These are phyloP conservation scores for Bullera alba DNA, from an alignment of 768 basidiomycete genomes.

Conservation along the genomic window DNA sequence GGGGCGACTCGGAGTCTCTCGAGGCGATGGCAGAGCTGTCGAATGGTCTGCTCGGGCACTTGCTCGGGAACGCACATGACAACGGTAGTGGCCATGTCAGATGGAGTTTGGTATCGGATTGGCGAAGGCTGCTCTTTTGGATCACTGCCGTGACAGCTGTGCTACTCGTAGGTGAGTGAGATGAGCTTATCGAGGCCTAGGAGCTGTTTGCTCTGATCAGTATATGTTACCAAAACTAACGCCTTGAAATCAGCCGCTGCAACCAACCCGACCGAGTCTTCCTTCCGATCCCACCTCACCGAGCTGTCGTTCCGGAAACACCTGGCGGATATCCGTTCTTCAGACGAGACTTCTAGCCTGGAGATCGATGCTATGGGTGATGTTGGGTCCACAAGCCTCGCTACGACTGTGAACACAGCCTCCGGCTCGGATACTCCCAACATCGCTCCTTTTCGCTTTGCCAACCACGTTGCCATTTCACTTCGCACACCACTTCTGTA, in stretches of 20 bases:
- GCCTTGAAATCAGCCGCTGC: conserved; percentile 90
- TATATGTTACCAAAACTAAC: too few relatives aligned
- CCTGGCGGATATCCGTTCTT: conserved; percentile 69
- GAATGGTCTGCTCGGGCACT: not conserved
- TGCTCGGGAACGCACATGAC: not conserved
- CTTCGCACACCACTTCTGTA: conserved; percentile 84
- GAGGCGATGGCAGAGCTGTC: too few relatives aligned
- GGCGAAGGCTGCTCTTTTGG: conserved; percentile 36
- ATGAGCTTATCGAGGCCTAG: not conserved
- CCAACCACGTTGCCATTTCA: conserved; percentile 84
- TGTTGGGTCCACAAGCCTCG: conserved; percentile 4
- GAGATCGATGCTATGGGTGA: too few relatives aligned
- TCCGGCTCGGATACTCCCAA: conserved; percentile 15
- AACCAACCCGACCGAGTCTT: conserved; percentile 87
- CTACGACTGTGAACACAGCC: conserved; percentile 50
- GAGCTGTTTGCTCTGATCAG: too few relatives aligned
- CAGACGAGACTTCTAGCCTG: conserved; percentile 18
- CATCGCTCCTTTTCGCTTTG: conserved; percentile 57
- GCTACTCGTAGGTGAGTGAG: conserved; percentile 29
- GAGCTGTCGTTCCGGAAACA: conserved; percentile 94
- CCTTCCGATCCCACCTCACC: conserved; percentile 91
- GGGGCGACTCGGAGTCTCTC: too few relatives aligned
- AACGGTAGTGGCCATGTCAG: not conserved
- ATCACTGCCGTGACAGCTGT: conserved; percentile 22
- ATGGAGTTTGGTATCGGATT: conserved; percentile 11